Conservation (phyloP, 257 asterid species). For the Striga asiatica region DNA sequence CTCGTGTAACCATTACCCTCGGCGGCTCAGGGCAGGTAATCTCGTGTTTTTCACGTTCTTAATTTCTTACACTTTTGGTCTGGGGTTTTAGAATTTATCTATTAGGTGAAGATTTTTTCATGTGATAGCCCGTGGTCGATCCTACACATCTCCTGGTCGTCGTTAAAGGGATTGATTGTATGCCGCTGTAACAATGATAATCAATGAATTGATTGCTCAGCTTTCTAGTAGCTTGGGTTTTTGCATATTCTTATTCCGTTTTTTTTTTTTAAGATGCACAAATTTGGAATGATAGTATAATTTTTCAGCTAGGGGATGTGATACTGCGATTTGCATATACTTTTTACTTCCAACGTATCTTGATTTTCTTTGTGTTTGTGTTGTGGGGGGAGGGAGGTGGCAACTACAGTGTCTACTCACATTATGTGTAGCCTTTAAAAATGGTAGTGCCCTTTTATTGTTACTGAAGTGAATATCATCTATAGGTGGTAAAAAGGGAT, state of each 20-base stretch:
- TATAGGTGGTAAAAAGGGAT: slow-evolving; percentile 69
- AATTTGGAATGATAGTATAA: no score
- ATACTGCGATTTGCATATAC: no score
- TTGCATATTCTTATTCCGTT: neutral
- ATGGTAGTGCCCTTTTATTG: no score
- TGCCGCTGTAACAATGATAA: neutral
- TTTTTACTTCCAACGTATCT: no score
- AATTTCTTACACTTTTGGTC: neutral
- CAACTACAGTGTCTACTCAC: no score
- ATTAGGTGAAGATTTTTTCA: neutral
- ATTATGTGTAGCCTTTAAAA: no score
- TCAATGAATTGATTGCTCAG: neutral
- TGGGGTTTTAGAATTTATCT: neutral
- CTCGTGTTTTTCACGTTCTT: neutral
- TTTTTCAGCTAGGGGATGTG: no score
- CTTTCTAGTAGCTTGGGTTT: neutral
- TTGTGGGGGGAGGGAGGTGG: no score
- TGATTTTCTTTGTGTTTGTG: no score
- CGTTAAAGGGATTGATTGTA: neutral
- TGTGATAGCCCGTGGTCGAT: neutral
- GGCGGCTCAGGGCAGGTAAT: slow-evolving; percentile 79
- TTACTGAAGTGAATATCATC: neutral
- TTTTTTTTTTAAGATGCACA: no score
- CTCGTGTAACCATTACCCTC: slow-evolving; percentile 75
- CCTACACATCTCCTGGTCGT: neutral